Percentiles rank a stretch among this genome's conserved stretches.
These are phyloP conservation scores for Prunus kanzakura DNA, from an alignment of 306 rosid genomes.

Conservation along the genomic window DNA sequence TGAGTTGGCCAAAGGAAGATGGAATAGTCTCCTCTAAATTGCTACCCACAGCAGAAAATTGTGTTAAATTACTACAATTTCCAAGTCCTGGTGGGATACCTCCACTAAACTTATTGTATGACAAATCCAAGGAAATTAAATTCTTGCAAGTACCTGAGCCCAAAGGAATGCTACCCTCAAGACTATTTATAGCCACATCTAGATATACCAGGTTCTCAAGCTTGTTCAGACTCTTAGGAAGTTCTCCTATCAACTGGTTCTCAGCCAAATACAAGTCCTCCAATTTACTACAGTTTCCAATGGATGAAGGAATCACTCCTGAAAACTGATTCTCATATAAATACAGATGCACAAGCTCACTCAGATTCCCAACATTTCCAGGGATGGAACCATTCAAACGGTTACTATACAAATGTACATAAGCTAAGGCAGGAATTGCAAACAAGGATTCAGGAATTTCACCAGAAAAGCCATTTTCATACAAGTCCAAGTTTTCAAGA, in stretches of 20 bases:
- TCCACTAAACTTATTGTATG: conserved; percentile 52
- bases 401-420: conserved; percentile 37
- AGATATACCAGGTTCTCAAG: conserved; percentile 40
- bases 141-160: conserved; percentile 44
- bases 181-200: conserved; percentile 29
- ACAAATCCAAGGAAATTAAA: conserved; percentile 46
- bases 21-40: conserved; percentile 63
- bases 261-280: conserved; percentile 30
- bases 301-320: conserved; percentile 56
- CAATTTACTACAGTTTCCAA: conserved; percentile 56
- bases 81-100: conserved; percentile 65
- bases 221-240: conserved; percentile 53
- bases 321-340: conserved; percentile 41
- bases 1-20: conserved; percentile 55
- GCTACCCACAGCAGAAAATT: conserved; percentile 30
- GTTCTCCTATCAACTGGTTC: conserved; percentile 46
- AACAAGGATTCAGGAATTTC: conserved; percentile 50
- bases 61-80: conserved; percentile 45
- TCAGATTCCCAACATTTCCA: conserved; percentile 45
- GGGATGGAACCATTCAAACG: conserved; percentile 56
- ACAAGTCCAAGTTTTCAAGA: conserved; percentile 43
- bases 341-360: conserved; percentile 29
- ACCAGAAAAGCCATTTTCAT: conserved; percentile 36
- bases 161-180: conserved; percentile 58
- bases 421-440: conserved; percentile 33